These are phyloP conservation scores for Saccharomycopsis microspora DNA, from an alignment of 805 yeast species.

Conservation along the genomic window DNA sequence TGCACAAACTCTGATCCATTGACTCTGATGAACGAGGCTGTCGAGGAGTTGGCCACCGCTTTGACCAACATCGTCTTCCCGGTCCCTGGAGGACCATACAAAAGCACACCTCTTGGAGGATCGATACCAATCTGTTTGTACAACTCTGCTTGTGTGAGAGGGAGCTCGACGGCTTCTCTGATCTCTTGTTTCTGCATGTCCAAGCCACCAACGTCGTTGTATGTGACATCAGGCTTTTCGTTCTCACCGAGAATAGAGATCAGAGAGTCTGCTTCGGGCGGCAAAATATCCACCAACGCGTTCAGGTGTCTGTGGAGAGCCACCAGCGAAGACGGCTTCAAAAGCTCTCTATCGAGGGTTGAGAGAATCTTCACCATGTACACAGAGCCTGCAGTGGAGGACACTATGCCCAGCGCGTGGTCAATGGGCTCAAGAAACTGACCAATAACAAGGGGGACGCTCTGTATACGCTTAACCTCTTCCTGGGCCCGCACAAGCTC, in stretches of 20 bases:
- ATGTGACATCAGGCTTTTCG: conserved; percentile 85
- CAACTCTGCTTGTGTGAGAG: conserved; percentile 89
- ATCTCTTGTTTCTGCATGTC: conserved; percentile 99
- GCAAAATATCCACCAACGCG: conserved; percentile 91
- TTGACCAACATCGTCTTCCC: conserved; percentile 98
- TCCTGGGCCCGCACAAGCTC: conserved; percentile 96
- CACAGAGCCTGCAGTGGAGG: conserved; percentile 95
- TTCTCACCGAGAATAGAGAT: conserved; percentile 91
- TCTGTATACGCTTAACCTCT: conserved; percentile 94
- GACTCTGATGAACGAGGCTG: conserved; percentile 92
- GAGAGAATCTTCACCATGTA: conserved; percentile 92
- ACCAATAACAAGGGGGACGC: conserved; percentile 96
- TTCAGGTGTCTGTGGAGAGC: conserved; percentile 98
- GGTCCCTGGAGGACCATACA: conserved; percentile 99
- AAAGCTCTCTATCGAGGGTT: conserved; percentile 86
- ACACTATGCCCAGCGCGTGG: conserved; percentile 91
- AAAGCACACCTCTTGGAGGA: conserved; percentile 95
- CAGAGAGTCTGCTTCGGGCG: conserved; percentile 97
- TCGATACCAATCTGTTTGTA: conserved; percentile 97
- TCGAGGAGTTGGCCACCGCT: conserved; percentile 95
- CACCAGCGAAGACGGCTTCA: conserved; percentile 91
- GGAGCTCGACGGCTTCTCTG: conserved; percentile 96
- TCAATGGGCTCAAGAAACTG: conserved; percentile 97
- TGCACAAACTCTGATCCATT: conserved; percentile 98
- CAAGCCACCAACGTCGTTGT: conserved; percentile 97